Base-by-base conservation (phyloP, 108 stramenopile genomes). In the Epipyxis sp. region DNA sequence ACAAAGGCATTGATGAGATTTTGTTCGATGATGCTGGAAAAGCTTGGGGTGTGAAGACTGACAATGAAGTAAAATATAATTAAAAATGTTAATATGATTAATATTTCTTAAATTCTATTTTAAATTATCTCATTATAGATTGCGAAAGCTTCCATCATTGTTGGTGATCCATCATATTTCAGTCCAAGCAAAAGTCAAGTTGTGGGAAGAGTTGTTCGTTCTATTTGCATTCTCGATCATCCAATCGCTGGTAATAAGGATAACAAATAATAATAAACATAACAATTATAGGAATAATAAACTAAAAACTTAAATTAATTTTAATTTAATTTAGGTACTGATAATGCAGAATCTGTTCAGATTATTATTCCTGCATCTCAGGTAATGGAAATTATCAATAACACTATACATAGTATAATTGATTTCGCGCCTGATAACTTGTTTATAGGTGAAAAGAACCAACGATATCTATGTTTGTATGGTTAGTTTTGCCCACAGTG, bases 361-460 rank as follows among this genome's bases (percentile, higher is more conserved):
- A 92, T 99, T 86, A 94, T 99, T 88, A 93, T 99, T 69, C 98
- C 98, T 59, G 95, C 94, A 37, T 90, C 92, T 44, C 95, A 99
- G 86, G 92, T 96, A 42, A 88, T 88, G 41, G 91, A 40, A 16
- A 6, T 16, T 34, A 13, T 6, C 39, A 10, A 27, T 40, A 2
- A 46, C 29, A 29, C 42, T 72, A 25, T 10, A 20, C 13, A 50
- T 13, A 20, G 46, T 13, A 50, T 50, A 13, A 50, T 50, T 50
- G 46, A 6, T 50, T 50, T 6, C 20, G 46, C 46, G 20, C 46
- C 13, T 20, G 46, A 13, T 6, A 34, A 27, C 59, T 1, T 61
- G 0, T 71, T 25, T 25, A 34, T 76, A 82, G 81, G 82, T 78
- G 41, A 42, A 42, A 34, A 79, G 97, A 44, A 86, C 88, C 77